phyloP scores from a whole-genome alignment of 768 basidiomycete species.

The Mycena kentingensis region DNA sequence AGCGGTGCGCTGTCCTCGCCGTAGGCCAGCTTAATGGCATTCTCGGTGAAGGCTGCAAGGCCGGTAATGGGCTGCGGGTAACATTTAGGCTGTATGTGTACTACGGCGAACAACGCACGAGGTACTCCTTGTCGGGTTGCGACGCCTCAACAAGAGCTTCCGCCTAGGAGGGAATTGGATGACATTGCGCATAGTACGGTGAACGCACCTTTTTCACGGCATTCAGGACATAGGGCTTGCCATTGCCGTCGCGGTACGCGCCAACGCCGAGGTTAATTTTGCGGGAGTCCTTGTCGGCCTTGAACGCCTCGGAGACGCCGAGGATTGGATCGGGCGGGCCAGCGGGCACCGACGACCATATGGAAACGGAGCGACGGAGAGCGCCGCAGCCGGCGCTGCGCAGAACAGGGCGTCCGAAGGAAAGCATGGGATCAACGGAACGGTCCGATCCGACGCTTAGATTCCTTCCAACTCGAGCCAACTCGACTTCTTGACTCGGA shows the following conservation, averaged over 20 bases:
- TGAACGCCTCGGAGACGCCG: constrained; percentile 94
- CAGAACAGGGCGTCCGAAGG: constrained; percentile 54
- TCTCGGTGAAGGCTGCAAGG: constrained; percentile 79
- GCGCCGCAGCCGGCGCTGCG: constrained; percentile 42
- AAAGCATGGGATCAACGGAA: constrained; percentile 22
- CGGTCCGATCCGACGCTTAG: constrained; percentile 2
- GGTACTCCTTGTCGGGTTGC: constrained; percentile 90
- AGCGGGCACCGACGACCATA: constrained; percentile 80
- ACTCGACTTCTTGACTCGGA: constrained; percentile 1
- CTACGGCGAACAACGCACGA: no score
- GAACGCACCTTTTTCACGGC: constrained; percentile 78
- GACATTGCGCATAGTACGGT: constrained; percentile 2
- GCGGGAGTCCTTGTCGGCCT: constrained; percentile 86
- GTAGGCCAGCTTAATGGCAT: constrained; percentile 89
- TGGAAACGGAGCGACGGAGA: constrained; percentile 58
- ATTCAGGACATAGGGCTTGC: constrained; percentile 92
- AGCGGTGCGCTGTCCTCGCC: constrained; percentile 78
- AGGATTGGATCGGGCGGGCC: constrained; percentile 95
- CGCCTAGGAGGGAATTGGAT: constrained; percentile 48
- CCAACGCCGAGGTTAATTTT: constrained; percentile 99
- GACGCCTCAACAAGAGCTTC: constrained; percentile 69
- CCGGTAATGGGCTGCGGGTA: constrained; percentile 98
- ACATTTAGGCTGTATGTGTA: no score
- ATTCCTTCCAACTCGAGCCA: background rate
- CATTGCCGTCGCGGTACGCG: constrained; percentile 90